Evolutionary conservation across 495 filamentous ascomycete genomes (phyloP), one percentile per base, ranked within the genome.

Genomic region (Tuber umbilicatum): DNA sequence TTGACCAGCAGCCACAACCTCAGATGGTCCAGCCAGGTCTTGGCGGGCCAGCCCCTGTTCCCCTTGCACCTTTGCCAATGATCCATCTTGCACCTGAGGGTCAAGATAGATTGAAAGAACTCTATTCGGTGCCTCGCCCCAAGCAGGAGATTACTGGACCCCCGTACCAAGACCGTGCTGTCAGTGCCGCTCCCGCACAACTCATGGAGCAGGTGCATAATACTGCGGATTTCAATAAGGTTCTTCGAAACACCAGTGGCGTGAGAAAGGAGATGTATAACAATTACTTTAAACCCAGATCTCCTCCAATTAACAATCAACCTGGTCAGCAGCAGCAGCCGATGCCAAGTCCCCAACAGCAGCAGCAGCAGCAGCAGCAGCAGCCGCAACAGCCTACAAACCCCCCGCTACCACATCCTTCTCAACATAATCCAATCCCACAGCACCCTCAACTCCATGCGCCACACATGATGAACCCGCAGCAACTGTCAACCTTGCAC

Each of bases 111-210:
- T 86, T 91, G 74, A 88, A 91, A 78, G 94, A 97, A 79, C 94
- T 94, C 79, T 91, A 90, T 79, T 91, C 87, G 78, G 91, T 97
- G 74, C 88, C 94, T 60, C 92, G 95, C 73, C 90, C 93, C 9
- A 88, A 94, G 40, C 95, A 98, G 81, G 95, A 98, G 82, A 88
- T 97, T 74, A 90, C 92, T 4, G 96, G 95, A 31, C 90, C 91
- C 38, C 87, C 94, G 3, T 99, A 97, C 83, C 91, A 93, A 83
- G 96, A 98, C 82, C 88, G 92, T 69, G 91, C 89, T 19, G 91
- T 94, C 83, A 85, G 92, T 23, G 94, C 90, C 78, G 87, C 91
- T n/a, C 86, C 90, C 6, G 84, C 89, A n/a, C 94, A 97, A 77
- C 90, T 98, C 73, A 85, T 96, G 74, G 92, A 92, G 71, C 94